These are phyloP conservation scores for Auricularia sp. DNA, from an alignment of 768 basidiomycete genomes.

Conservation along the genomic window DNA sequence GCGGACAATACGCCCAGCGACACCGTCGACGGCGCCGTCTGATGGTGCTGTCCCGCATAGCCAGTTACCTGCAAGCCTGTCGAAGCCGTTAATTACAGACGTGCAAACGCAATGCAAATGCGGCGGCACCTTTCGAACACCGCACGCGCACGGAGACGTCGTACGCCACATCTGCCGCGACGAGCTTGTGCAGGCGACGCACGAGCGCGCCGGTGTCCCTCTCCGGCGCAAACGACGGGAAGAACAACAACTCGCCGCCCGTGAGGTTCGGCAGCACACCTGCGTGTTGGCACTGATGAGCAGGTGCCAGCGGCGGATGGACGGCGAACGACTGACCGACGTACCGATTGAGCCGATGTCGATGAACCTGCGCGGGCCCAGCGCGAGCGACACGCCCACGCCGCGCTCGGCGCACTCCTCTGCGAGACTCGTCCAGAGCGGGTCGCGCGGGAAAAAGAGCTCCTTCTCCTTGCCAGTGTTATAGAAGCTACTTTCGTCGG, in stretches of 20 bases:
- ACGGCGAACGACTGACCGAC: conserved; percentile 11
- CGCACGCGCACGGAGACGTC: conserved; percentile 75
- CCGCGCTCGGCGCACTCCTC: conserved; percentile 86
- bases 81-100: neutral
- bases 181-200: conserved; percentile 66
- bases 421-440: conserved; percentile 70
- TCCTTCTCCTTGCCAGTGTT: conserved; percentile 80
- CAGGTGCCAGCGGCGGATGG: neutral
- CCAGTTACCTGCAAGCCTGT: conserved; percentile 7
- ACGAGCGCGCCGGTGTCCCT: conserved; percentile 55
- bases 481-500: conserved; percentile 55
- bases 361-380: conserved; percentile 68
- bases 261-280: conserved; percentile 60
- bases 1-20: neutral
- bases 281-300: conserved; percentile 14
- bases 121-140: conserved; percentile 62
- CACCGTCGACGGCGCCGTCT: neutral
- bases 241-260: conserved; percentile 86
- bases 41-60: neutral
- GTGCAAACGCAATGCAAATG: neutral
- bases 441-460: conserved; percentile 69
- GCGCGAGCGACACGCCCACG: conserved; percentile 81
- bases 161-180: conserved; percentile 63
- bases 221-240: conserved; percentile 72
- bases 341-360: conserved; percentile 81